Evolutionary conservation across 306 rosid genomes (phyloP), one percentile per base, ranked within the genome.

Genomic region (Benincasa hispida): DNA sequence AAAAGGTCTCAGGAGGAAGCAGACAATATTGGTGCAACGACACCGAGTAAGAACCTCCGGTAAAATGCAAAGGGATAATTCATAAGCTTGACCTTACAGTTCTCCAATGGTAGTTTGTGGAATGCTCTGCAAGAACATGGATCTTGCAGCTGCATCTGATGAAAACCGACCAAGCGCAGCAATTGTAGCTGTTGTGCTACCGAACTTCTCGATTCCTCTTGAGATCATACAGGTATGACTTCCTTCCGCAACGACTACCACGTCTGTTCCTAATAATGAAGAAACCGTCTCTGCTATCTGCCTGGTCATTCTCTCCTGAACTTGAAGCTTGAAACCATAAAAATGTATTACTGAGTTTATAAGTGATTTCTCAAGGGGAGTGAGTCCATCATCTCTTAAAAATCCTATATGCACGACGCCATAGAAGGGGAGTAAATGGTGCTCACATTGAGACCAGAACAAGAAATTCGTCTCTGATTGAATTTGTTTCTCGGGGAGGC

Each of bases 361-460:
- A 61, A 87, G 87, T 39, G 97, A 85, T 81, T 85, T 90, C 81
- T 86, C 87, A 1, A 89, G 77, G 22, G 91, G 89, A 75, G 68
- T 82, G 73, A 80, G 81, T 76, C 88, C 92, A 22, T 81, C 86
- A 0, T 79, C 62, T 56, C 82, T 30, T 67, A 92, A 77, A 77
- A 81, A 92, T 67, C 99, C 99, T 37, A 95, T 68, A 70, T 95
- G 98, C 78, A 89, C 97, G 15, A 90, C 97, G 24, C 98, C 99
- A 12, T 92, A 89, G 78, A 95, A 95, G 74, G 99, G 99, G 79
- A 95, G 98, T 68, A 95, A 83, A 79, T 95, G 99, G 78, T 90
- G 98, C 86, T 95, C 99, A 32, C 99, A 95, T 57, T 89, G 99
- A 59, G 99, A 92, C 98, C 97, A 95, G 66, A 92, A 86, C 0